These are phyloP conservation scores for Podila minutissima DNA, from an alignment of 192 early-diverging fungal species.

Conservation along the genomic window DNA sequence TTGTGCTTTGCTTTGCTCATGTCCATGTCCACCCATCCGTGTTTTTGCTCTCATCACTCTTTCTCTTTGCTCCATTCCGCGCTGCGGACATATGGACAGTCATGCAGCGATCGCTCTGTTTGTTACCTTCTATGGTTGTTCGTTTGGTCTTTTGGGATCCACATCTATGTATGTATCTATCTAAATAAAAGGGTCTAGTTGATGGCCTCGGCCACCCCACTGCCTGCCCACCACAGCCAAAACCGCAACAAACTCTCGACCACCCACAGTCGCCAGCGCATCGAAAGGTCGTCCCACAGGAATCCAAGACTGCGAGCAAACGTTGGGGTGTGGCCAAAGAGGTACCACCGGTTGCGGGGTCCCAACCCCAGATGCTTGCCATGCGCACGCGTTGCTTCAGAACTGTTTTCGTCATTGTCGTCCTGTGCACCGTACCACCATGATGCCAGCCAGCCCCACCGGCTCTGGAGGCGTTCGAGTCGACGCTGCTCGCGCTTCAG, in stretches of 20 bases:
- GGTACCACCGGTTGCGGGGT: slow-evolving; percentile 53
- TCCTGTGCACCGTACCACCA: slow-evolving; percentile 40
- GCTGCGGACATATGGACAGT: too few species aligned
- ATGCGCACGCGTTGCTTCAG: slow-evolving; percentile 26
- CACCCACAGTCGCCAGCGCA: slow-evolving; percentile 46
- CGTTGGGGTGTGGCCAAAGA: slow-evolving; percentile 54
- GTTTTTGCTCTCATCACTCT: too few species aligned
- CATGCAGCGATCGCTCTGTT: too few species aligned
- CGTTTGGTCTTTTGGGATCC: too few species aligned
- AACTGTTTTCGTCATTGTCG: slow-evolving; percentile 33
- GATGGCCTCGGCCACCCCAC: slow-evolving; percentile 38
- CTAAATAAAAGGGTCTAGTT: background rate
- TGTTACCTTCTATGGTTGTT: too few species aligned
- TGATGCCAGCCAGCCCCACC: slow-evolving; percentile 26
- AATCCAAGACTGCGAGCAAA: slow-evolving; percentile 41
- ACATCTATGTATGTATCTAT: too few species aligned
- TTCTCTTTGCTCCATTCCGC: too few species aligned
- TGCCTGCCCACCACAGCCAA: slow-evolving; percentile 57
- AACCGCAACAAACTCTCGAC: slow-evolving; percentile 36
- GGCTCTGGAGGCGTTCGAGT: slow-evolving; percentile 18
- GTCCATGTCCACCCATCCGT: too few species aligned
- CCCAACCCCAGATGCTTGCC: slow-evolving; percentile 43
- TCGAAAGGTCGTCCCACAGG: slow-evolving; percentile 41
- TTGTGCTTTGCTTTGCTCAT: too few species aligned
- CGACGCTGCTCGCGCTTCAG: slow-evolving; percentile 26